phyloP scores from a whole-genome alignment of 129 eudicot genomes.

The Apium graveolens region DNA sequence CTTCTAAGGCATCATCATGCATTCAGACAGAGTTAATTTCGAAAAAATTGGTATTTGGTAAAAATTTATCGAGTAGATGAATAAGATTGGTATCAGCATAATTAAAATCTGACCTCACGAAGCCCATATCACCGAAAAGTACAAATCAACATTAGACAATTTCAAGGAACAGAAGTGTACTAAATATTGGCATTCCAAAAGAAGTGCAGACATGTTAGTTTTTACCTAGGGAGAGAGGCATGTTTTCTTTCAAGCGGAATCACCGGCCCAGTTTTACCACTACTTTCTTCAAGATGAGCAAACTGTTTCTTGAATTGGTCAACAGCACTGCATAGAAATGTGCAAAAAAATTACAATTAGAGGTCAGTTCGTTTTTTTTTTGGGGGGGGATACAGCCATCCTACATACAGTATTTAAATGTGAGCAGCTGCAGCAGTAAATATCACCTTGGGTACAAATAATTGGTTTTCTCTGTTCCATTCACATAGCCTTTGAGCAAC shows the following conservation, averaged over 20 bases:
- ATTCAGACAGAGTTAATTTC: not conserved
- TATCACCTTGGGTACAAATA: slow-evolving; percentile 74
- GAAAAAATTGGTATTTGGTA: not conserved
- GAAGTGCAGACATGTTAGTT: not conserved
- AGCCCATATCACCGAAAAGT: not conserved
- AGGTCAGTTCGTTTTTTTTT: not conserved
- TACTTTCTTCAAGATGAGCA: slow-evolving; percentile 71
- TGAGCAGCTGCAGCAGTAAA: not conserved
- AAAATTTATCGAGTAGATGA: not conserved
- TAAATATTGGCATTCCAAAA: not conserved
- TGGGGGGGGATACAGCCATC: not conserved
- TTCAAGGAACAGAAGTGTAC: not conserved
- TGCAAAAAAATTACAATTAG: slow-evolving; percentile 8
- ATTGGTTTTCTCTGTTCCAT: slow-evolving; percentile 56
- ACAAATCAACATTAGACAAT: not conserved
- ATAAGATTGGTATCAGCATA: not conserved
- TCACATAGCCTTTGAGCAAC: slow-evolving; percentile 62
- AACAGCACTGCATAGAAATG: slow-evolving; percentile 47
- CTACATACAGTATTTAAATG: not conserved
- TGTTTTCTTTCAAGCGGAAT: slow-evolving; percentile 76
- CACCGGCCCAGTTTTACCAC: slow-evolving; percentile 48
- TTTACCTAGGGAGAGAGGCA: slow-evolving; percentile 66
- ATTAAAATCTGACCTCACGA: not conserved
- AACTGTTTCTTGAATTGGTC: slow-evolving; percentile 72
- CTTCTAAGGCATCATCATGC: not conserved